Conservation (phyloP, 148 eudicot species). For the Amaranthus hypochondriacus region DNA sequence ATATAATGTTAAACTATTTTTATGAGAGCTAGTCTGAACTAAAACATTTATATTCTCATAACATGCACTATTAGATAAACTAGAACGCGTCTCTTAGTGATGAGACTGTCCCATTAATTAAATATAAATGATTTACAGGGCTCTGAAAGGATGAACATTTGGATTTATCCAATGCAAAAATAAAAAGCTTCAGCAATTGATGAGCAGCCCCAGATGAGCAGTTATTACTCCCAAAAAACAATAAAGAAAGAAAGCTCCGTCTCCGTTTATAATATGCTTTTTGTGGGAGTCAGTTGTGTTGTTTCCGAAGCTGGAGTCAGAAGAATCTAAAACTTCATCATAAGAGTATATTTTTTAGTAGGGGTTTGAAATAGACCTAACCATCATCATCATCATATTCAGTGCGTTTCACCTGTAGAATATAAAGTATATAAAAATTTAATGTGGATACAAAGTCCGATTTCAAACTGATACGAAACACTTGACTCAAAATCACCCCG, state of each 20-base stretch:
- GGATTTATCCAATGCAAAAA: background rate
- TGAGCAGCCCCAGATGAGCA: background rate
- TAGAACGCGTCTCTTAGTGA: background rate
- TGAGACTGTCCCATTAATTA: background rate
- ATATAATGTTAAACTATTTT: too few relatives aligned
- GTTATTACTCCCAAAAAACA: background rate
- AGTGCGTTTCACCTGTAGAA: too few relatives aligned
- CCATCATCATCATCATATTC: too few relatives aligned
- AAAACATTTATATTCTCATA: too few relatives aligned
- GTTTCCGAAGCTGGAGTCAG: background rate
- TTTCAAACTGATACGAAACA: too few relatives aligned
- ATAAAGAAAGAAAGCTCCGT: background rate
- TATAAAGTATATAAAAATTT: too few relatives aligned
- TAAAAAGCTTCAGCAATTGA: background rate
- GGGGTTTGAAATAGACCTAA: too few relatives aligned
- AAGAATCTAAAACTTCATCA: constrained; percentile 9
- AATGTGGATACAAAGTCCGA: too few relatives aligned
- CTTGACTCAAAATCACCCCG: too few relatives aligned
- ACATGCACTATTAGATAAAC: too few relatives aligned
- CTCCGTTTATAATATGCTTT: background rate
- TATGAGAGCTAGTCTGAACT: too few relatives aligned
- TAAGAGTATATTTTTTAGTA: too few relatives aligned
- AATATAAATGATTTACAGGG: background rate
- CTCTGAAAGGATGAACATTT: background rate
- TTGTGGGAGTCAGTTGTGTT: constrained; percentile 12